A percentile compares a stretch with the other conserved stretches of the same genome.
These are phyloP conservation scores for Kwoniella europaea DNA, from an alignment of 768 basidiomycete genomes.

Conservation along the genomic window DNA sequence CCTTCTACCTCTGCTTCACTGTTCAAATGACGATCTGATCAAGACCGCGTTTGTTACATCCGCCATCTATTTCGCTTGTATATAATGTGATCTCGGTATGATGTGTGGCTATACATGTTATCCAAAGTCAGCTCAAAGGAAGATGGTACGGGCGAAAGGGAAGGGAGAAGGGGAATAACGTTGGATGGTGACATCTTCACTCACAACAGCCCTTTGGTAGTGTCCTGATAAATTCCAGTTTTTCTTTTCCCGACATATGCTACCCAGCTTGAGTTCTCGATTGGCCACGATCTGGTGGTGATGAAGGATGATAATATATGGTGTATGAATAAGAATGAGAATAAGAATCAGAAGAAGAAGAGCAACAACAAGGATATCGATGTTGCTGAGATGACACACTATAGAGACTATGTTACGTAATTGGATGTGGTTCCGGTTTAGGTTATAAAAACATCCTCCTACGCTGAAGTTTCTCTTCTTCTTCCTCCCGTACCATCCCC, in stretches of 20 bases:
- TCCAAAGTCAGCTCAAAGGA: slow-evolving; percentile 10
- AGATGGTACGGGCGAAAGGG: background rate
- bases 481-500: background rate
- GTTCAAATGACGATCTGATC: background rate
- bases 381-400: background rate
- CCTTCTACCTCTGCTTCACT: background rate
- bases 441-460: background rate
- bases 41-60: background rate
- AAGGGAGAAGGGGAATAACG: background rate
- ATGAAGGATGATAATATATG: too few relatives aligned
- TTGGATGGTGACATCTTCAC: slow-evolving; percentile 2
- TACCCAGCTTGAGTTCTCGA: too few relatives aligned
- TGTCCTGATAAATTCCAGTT: too few relatives aligned
- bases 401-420: slow-evolving; percentile 16
- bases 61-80: too few relatives aligned
- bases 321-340: background rate
- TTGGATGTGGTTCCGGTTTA: background rate
- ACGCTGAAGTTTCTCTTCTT: background rate
- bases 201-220: background rate
- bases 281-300: too few relatives aligned
- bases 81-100: too few relatives aligned
- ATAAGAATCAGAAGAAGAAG: background rate
- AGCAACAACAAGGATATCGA: background rate
- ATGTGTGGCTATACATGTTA: too few relatives aligned
- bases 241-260: too few relatives aligned